These are phyloP conservation scores for Cystofilobasidium bisporidii DNA, from an alignment of 768 basidiomycete species.

Conservation along the genomic window DNA sequence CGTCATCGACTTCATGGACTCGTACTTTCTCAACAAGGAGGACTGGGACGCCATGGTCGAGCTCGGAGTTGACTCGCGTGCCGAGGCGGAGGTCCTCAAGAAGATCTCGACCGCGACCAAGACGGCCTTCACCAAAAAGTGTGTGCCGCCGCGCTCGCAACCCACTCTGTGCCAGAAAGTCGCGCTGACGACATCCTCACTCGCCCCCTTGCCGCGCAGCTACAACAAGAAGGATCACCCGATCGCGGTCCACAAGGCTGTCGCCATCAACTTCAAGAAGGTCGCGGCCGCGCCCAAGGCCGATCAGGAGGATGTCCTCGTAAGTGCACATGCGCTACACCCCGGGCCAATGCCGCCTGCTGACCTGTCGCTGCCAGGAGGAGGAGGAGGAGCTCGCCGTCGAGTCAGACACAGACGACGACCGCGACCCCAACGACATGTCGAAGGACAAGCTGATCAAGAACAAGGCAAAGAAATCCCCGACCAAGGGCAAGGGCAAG, in stretches of 20 bases:
- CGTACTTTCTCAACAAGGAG: conserved; percentile 83
- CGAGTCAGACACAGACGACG: conserved; percentile 31
- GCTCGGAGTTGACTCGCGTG: conserved; percentile 72
- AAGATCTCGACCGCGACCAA: conserved; percentile 75
- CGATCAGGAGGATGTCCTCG: conserved; percentile 90
- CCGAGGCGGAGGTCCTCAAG: conserved; percentile 66
- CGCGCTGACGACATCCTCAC: background rate
- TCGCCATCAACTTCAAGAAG: conserved; percentile 68
- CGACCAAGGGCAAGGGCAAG: conserved; percentile 17
- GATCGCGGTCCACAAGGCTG: conserved; percentile 84
- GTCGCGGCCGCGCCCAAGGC: conserved; percentile 60
- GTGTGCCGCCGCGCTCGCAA: conserved; percentile 33
- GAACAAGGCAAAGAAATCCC: conserved; percentile 29
- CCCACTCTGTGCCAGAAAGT: background rate
- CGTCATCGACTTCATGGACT: conserved; percentile 81
- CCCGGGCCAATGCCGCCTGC: background rate
- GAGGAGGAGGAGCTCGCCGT: conserved; percentile 43
- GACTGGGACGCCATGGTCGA: conserved; percentile 97
- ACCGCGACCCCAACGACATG: conserved; percentile 40
- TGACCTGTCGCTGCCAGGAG: background rate
- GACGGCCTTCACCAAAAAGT: conserved; percentile 76
- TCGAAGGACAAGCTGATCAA: conserved; percentile 40
- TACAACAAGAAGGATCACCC: conserved; percentile 87
- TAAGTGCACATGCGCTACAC: conserved; percentile 57
- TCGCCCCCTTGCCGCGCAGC: conserved; percentile 41